phyloP scores from a whole-genome alignment of 75 land plant genomes.

The Pinus albicaulis region DNA sequence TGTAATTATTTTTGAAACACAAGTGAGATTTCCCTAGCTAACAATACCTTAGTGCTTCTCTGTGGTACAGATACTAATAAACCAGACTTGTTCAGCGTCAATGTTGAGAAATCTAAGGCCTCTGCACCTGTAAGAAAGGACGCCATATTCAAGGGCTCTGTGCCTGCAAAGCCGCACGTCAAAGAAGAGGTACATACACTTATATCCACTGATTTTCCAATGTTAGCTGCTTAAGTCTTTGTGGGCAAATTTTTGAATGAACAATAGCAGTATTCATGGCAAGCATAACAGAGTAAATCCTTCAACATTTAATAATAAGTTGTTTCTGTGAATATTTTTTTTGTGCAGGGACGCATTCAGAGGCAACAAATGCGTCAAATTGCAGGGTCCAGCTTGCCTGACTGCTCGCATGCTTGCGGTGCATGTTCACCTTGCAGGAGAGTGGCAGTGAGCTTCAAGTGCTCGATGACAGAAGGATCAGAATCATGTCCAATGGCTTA shows the following conservation, averaged over 20 bases:
- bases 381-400: conserved; percentile 62
- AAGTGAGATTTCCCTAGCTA: background rate
- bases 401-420: conserved; percentile 69
- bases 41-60: background rate
- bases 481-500: conserved; percentile 70
- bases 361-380: background rate
- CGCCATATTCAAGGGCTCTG: background rate
- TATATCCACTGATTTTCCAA: background rate
- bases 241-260: background rate
- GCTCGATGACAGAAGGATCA: conserved; percentile 18
- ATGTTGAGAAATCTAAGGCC: background rate
- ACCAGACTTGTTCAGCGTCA: background rate
- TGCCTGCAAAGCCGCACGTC: background rate
- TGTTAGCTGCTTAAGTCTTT: too few relatives aligned
- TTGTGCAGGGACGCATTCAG: background rate
- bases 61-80: background rate
- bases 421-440: conserved; percentile 65
- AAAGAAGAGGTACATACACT: background rate
- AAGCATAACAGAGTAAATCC: background rate
- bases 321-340: background rate
- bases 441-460: conserved; percentile 65
- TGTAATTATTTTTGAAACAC: too few relatives aligned
- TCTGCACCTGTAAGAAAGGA: background rate
- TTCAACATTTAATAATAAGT: background rate
- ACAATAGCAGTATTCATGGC: background rate